These are phyloP conservation scores for Globisporangium cederbergense DNA, from an alignment of 352 stramenopile genomes.

Conservation along the genomic window DNA sequence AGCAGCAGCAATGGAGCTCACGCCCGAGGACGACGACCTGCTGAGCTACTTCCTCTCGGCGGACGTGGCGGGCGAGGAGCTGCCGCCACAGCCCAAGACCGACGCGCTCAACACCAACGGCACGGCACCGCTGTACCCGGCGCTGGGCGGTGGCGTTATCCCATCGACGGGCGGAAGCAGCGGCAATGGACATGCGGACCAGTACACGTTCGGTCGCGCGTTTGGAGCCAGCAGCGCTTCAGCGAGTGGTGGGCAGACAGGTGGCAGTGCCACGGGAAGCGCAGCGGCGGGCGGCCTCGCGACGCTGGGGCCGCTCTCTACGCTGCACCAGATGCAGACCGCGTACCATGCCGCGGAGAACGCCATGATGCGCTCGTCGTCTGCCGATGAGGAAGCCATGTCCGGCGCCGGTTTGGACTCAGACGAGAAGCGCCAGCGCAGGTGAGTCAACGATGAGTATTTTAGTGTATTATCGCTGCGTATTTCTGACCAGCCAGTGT, in stretches of 20 bases:
- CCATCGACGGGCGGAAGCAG: neutral
- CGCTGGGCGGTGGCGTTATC: neutral
- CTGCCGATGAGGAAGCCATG: slow-evolving; percentile 48
- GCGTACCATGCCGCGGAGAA: slow-evolving; percentile 51
- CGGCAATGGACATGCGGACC: slow-evolving; percentile 13
- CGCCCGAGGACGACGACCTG: slow-evolving; percentile 82
- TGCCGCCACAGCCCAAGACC: slow-evolving; percentile 28
- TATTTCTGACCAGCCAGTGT: neutral
- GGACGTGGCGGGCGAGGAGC: slow-evolving; percentile 61
- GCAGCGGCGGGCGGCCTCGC: slow-evolving; percentile 5
- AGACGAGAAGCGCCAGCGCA: slow-evolving; percentile 75
- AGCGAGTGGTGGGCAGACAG: slow-evolving; percentile 8
- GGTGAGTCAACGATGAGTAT: slow-evolving; percentile 19
- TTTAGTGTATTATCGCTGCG: neutral
- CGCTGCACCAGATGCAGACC: slow-evolving; percentile 46
- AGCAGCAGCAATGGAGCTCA: slow-evolving; percentile 62
- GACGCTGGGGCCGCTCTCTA: slow-evolving; percentile 18
- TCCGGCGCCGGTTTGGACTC: slow-evolving; percentile 44
- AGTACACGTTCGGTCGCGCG: slow-evolving; percentile 40
- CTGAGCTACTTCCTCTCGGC: slow-evolving; percentile 85
- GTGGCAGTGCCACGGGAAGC: slow-evolving; percentile 5
- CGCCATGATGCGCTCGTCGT: slow-evolving; percentile 48
- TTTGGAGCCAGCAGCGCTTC: slow-evolving; percentile 19
- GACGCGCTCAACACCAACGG: slow-evolving; percentile 17
- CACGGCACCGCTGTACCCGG: slow-evolving; percentile 10